Percentiles rank a stretch among this genome's conserved stretches.
These are phyloP conservation scores for Lentinula novae-zelandiae DNA, from an alignment of 1,284 basidiomycete species.

Conservation along the genomic window DNA sequence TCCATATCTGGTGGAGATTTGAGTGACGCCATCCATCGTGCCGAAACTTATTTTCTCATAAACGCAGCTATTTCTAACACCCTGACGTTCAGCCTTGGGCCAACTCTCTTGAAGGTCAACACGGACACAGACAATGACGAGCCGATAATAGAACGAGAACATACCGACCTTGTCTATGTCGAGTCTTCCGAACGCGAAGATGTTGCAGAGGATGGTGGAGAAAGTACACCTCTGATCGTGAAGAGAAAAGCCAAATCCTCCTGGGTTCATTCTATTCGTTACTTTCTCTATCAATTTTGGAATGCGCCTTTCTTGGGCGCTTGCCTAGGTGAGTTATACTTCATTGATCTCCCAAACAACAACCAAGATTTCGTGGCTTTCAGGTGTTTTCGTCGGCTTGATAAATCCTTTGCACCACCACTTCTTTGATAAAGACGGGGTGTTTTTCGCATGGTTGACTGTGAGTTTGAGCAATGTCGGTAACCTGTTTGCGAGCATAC, in stretches of 20 bases:
- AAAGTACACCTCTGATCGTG: not conserved
- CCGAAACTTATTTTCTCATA: constrained; percentile 17
- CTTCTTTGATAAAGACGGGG: constrained; percentile 14
- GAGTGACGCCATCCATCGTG: constrained; percentile 5
- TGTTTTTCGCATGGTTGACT: constrained; percentile 17
- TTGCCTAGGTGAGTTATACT: not conserved
- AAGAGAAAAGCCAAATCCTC: not conserved
- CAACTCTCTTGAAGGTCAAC: constrained; percentile 8
- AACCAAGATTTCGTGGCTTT: not conserved
- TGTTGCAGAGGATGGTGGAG: not conserved
- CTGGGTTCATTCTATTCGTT: not conserved
- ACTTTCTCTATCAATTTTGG: not conserved
- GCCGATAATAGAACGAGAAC: not conserved
- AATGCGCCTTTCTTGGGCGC: not conserved
- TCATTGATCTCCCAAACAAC: not conserved
- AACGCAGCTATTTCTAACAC: constrained; percentile 18
- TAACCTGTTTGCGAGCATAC: constrained; percentile 15
- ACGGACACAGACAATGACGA: not conserved
- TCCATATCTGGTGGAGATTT: not conserved
- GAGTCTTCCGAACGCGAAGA: not conserved
- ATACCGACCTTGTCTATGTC: not conserved
- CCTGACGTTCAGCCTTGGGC: constrained; percentile 16
- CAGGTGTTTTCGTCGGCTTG: constrained; percentile 1
- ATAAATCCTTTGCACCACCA: constrained; percentile 11
- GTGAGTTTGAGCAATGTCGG: constrained; percentile 16